Conservation (phyloP, 2,329 filamentous ascomycete genomes). For the Alternaria brassicicola region DNA sequence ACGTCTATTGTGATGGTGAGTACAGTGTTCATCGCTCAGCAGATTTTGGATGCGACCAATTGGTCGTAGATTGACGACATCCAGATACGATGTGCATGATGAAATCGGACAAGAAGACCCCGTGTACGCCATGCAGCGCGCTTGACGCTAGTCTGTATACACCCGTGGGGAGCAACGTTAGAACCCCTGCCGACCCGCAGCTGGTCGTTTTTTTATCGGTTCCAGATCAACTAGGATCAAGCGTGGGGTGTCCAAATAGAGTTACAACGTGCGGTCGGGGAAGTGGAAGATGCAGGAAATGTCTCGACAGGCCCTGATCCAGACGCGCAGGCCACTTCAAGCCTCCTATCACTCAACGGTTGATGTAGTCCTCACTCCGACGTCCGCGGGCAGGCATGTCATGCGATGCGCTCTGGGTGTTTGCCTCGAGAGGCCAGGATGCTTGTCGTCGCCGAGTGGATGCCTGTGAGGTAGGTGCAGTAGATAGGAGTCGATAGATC, state of each 20-base stretch:
- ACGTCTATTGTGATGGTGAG: not conserved
- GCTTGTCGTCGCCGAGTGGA: slow-evolving; percentile 1
- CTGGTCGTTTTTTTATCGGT: slow-evolving; percentile 15
- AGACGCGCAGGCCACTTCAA: not conserved
- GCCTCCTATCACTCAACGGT: slow-evolving; percentile 12
- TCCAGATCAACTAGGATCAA: not conserved
- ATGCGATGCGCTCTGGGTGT: slow-evolving; percentile 8
- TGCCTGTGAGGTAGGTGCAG: slow-evolving; percentile 5
- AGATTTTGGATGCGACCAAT: not conserved
- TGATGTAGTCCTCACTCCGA: not conserved
- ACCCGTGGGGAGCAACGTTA: not conserved
- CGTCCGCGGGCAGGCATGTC: slow-evolving; percentile 2
- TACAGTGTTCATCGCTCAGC: not conserved
- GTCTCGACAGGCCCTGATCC: slow-evolving; percentile 7
- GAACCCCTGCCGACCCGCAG: not conserved
- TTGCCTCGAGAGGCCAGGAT: slow-evolving; percentile 6
- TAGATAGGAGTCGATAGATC: not conserved
- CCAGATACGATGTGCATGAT: not conserved
- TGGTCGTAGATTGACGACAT: not conserved
- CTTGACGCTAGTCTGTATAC: slow-evolving; percentile 7
- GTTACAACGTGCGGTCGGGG: slow-evolving; percentile 12
- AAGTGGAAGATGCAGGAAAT: slow-evolving; percentile 8
- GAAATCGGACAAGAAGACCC: not conserved
- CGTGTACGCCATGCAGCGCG: not conserved
- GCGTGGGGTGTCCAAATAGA: not conserved